phyloP scores from a whole-genome alignment of 305 asterid genomes.

The Solanum chacoense region DNA sequence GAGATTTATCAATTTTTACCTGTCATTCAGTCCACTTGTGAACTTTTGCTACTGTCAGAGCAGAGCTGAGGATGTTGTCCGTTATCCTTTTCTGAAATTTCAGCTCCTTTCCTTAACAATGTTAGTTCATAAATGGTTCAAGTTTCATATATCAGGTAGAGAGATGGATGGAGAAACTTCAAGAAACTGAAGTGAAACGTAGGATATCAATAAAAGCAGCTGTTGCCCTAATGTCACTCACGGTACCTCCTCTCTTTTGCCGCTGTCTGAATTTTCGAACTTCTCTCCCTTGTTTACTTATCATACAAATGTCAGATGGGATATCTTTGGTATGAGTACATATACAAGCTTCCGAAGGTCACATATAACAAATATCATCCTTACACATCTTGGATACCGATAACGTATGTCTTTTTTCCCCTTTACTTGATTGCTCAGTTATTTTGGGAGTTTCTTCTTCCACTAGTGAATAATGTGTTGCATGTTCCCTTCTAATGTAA shows the following conservation, averaged over 20 bases:
- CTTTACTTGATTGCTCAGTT: neutral
- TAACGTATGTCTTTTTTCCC: conserved; percentile 32
- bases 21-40: neutral
- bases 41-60: neutral
- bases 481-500: neutral
- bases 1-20: neutral
- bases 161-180: conserved; percentile 88
- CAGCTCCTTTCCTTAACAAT: neutral
- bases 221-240: conserved; percentile 37
- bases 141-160: conserved; percentile 48
- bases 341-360: conserved; percentile 78
- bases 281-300: conserved; percentile 5
- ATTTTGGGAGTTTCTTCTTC: neutral
- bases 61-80: neutral
- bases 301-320: conserved; percentile 44
- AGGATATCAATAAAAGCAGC: conserved; percentile 51
- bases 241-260: conserved; percentile 26
- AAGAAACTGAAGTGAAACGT: conserved; percentile 71
- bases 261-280: conserved; percentile 4
- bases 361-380: conserved; percentile 82
- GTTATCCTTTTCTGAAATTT: neutral
- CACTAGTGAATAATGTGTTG: neutral
- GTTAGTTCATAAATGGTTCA: neutral
- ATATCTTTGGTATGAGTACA: conserved; percentile 68
- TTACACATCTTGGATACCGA: conserved; percentile 94